Conservation (phyloP, 192 early-diverging fungal genomes). For the Linnemannia elongata region DNA sequence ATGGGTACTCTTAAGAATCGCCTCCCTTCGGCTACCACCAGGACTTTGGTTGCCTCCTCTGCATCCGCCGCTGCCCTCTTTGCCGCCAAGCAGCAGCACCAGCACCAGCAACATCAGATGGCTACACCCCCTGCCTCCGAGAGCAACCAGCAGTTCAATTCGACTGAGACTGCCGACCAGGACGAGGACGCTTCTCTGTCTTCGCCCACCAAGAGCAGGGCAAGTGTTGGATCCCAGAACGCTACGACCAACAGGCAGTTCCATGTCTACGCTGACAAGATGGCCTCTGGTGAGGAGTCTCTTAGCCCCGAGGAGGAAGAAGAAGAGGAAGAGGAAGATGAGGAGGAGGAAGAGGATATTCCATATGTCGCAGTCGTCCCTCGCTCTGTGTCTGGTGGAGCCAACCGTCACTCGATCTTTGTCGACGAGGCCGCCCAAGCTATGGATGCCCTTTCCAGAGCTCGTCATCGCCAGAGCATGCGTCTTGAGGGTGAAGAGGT, state of each 20-base stretch:
- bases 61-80: not conserved
- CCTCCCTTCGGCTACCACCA: conserved; percentile 45
- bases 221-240: conserved; percentile 22
- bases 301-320: not conserved
- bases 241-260: conserved; percentile 29
- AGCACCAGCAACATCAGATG: not conserved
- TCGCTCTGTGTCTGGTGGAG: conserved; percentile 25
- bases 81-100: conserved; percentile 42
- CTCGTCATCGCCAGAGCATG: conserved; percentile 50
- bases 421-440: conserved; percentile 48
- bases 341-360: conserved; percentile 21
- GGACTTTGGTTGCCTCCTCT: conserved; percentile 40
- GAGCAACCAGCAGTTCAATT: not conserved
- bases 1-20: conserved; percentile 39
- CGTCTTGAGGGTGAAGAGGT: conserved; percentile 16
- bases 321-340: conserved; percentile 29
- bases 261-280: conserved; percentile 17
- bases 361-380: conserved; percentile 19
- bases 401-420: conserved; percentile 49
- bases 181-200: not conserved
- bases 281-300: not conserved
- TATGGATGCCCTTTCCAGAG: conserved; percentile 47
- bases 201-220: conserved; percentile 11
- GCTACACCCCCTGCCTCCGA: conserved; percentile 16
- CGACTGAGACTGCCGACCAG: not conserved